Conservation (phyloP, 352 stramenopile species). For the Phytopythium sindhum region DNA sequence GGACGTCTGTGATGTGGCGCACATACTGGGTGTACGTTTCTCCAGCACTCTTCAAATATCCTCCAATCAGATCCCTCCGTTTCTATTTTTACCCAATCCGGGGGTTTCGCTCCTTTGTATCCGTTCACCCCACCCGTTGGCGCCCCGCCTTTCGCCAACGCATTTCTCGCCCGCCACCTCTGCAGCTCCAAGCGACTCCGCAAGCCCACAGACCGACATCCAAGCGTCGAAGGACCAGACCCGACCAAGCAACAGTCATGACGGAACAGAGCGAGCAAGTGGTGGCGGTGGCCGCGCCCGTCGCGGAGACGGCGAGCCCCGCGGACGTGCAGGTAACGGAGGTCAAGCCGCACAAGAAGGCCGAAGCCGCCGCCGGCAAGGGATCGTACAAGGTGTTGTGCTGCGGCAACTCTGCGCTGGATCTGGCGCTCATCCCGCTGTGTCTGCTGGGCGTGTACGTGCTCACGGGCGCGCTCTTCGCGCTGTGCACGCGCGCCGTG, state of each 20-base stretch:
- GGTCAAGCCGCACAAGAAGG: conserved; percentile 56
- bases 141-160: neutral
- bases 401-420: conserved; percentile 69
- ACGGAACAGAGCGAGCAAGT: neutral
- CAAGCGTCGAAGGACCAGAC: neutral
- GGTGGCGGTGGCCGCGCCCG: neutral
- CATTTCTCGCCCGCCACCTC: neutral
- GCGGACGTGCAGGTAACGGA: conserved; percentile 42
- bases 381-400: conserved; percentile 45
- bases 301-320: conserved; percentile 11
- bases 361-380: conserved; percentile 17
- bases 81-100: conserved; percentile 8
- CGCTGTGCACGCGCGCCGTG: conserved; percentile 62
- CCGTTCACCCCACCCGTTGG: neutral
- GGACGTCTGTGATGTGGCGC: conserved; percentile 1
- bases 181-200: neutral
- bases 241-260: neutral
- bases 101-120: neutral
- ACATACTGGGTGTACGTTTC: neutral
- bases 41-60: neutral
- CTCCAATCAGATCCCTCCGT: neutral
- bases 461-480: conserved; percentile 66
- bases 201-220: neutral
- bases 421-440: conserved; percentile 71
- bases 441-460: conserved; percentile 55